These are phyloP conservation scores for Fraxinus velutina DNA, from an alignment of 305 asterid genomes.

Conservation along the genomic window DNA sequence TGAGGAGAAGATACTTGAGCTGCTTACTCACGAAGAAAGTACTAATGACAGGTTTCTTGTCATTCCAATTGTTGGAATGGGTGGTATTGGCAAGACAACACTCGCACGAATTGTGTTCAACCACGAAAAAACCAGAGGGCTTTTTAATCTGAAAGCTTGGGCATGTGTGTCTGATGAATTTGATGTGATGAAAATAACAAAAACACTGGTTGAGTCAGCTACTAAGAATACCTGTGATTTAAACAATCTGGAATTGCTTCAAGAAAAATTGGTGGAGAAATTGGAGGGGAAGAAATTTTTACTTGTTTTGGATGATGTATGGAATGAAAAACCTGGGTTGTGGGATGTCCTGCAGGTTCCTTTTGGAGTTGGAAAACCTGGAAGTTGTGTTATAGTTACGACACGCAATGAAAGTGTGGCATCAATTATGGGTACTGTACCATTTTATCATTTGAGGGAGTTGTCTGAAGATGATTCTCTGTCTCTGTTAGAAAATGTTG, in stretches of 20 bases:
- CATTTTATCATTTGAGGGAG: constrained; percentile 24
- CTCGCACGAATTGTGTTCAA: constrained; percentile 30
- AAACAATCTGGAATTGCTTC: constrained; percentile 25
- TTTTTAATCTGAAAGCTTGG: constrained; percentile 32
- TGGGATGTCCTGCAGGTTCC: constrained; percentile 50
- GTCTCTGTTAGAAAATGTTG: constrained; percentile 34
- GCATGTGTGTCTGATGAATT: constrained; percentile 32
- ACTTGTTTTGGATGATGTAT: constrained; percentile 55
- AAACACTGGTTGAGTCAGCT: constrained; percentile 29
- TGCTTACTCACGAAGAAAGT: background rate
- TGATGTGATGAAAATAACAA: constrained; percentile 26
- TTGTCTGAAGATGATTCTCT: constrained; percentile 38
- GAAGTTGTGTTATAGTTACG: constrained; percentile 50
- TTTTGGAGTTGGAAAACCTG: constrained; percentile 37
- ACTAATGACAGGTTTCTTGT: constrained; percentile 12
- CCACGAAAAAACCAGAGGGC: background rate
- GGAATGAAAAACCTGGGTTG: constrained; percentile 40
- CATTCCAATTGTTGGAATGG: constrained; percentile 38
- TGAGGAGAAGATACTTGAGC: constrained; percentile 14
- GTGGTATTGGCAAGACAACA: constrained; percentile 39
- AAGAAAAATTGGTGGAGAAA: constrained; percentile 17
- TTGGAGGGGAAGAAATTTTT: constrained; percentile 29
- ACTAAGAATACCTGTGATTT: constrained; percentile 16
- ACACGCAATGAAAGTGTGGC: constrained; percentile 43
- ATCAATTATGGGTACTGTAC: constrained; percentile 29